Percentiles rank a stretch among this genome's conserved stretches.
phyloP scores from a whole-genome alignment of 345 rosid species.

The Rhodamnia rubescens region DNA sequence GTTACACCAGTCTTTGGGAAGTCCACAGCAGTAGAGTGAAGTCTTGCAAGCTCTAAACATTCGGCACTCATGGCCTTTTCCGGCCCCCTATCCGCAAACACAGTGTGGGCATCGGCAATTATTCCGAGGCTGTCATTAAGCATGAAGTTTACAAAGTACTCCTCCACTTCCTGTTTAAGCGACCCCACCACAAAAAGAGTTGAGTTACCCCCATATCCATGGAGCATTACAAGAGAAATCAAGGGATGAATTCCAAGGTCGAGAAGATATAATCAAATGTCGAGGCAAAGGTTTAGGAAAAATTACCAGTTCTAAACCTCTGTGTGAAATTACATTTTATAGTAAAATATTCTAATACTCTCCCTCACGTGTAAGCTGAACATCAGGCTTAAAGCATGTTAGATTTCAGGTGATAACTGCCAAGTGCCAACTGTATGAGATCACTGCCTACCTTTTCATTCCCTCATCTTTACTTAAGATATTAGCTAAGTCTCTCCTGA shows the following conservation, averaged over 20 bases:
- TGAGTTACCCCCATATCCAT: not conserved
- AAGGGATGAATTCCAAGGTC: not conserved
- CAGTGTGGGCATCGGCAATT: slow-evolving; percentile 45
- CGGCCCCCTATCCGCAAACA: slow-evolving; percentile 28
- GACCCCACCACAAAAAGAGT: not conserved
- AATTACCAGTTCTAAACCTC: not conserved
- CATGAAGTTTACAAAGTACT: slow-evolving; percentile 40
- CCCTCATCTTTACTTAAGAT: too few relatives aligned
- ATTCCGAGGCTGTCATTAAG: not conserved
- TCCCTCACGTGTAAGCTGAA: too few relatives aligned
- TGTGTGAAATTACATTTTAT: not conserved
- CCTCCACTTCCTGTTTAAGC: slow-evolving; percentile 31
- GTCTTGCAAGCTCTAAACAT: slow-evolving; percentile 29
- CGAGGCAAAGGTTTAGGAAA: not conserved
- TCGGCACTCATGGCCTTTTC: slow-evolving; percentile 23
- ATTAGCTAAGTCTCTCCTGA: too few relatives aligned
- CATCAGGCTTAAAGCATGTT: too few relatives aligned
- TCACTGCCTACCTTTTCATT: too few relatives aligned
- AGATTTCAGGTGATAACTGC: too few relatives aligned
- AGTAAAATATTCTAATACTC: too few relatives aligned
- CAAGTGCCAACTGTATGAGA: too few relatives aligned
- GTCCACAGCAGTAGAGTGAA: slow-evolving; percentile 43
- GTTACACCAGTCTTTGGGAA: slow-evolving; percentile 57
- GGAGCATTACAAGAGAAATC: not conserved
- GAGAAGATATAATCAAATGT: not conserved